phyloP scores from a whole-genome alignment of 768 basidiomycete genomes.

The button mushroom (Agaricus bisporus) region DNA sequence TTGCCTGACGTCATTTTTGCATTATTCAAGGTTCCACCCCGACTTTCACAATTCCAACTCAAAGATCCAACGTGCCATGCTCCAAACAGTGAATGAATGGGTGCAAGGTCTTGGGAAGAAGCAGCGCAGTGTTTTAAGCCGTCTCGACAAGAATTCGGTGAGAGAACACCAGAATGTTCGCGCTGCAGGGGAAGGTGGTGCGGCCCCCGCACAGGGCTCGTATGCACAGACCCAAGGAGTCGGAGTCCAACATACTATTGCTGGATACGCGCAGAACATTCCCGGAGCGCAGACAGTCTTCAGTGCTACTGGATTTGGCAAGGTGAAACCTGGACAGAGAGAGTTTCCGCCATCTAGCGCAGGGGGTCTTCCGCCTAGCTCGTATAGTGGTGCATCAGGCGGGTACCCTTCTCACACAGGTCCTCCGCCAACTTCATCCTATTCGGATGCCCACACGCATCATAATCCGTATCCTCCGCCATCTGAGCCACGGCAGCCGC shows the following conservation, averaged over 20 bases:
- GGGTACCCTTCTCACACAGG: constrained; percentile 17
- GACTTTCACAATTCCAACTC: constrained; percentile 66
- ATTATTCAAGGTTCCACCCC: constrained; percentile 64
- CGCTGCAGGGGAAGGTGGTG: constrained; percentile 43
- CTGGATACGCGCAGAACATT: constrained; percentile 39
- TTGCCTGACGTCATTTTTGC: neutral
- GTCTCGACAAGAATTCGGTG: constrained; percentile 61
- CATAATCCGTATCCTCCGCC: constrained; percentile 1
- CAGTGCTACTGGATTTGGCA: constrained; percentile 21
- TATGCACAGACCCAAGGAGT: constrained; percentile 43
- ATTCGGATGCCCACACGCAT: constrained; percentile 6
- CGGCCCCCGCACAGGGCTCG: constrained; percentile 38
- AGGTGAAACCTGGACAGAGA: constrained; percentile 16
- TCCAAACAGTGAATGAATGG: constrained; percentile 63
- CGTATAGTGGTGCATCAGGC: constrained; percentile 16
- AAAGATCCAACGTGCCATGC: constrained; percentile 70
- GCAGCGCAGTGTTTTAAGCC: constrained; percentile 43
- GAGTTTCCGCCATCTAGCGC: constrained; percentile 2
- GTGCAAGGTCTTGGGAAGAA: constrained; percentile 41
- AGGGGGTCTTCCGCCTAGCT: constrained; percentile 4
- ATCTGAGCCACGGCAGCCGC: constrained; percentile 1
- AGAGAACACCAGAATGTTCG: constrained; percentile 71
- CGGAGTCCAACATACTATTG: constrained; percentile 40
- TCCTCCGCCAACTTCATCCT: constrained; percentile 16
- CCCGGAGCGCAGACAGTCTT: constrained; percentile 42